Base-by-base conservation (phyloP, 2,329 filamentous ascomycete species). In the Whalleya microplaca region DNA sequence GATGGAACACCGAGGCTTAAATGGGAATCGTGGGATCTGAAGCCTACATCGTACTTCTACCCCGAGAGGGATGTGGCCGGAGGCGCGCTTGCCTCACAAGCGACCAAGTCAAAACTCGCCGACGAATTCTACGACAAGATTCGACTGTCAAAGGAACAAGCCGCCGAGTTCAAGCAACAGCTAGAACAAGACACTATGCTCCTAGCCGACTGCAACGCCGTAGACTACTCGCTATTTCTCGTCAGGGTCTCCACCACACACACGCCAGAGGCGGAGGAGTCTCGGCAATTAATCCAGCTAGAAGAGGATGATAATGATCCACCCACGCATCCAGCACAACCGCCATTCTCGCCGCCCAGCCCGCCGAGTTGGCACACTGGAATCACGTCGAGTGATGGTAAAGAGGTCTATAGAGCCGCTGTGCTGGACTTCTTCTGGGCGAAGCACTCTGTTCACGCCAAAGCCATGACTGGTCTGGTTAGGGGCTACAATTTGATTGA, bases 341-440 rank as follows among this genome's bases (percentile, higher is more conserved):
- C 73, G 2, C 71, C 75, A 0, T 71, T 73, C 16, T 59, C 70
- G 2, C 71, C 72, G 1, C 71, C 72, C 0, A 45, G 55, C 0
- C 72, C 73, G 2, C 72, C 73, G 77, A 73, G 73, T 5, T 92
- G 88, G 88, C 78, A 88, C 10, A 80, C 76, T 0, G 89, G 89
- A 0, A 66, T 91, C 0, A 63, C 72, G 0, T 88, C 86, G 9
- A 75, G 79, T 0, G 85, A 90, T 64, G 83, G 83, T 0, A 84
- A 84, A 63, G 88, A 86, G 78, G 75, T 86, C 12, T 92, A 90
- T 66, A 81, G 88, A 2, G 86, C 82, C 2, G 81, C 87, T 0
- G 73, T 92, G 14, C 76, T 92, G 32, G 89, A 92, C 71, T 92
- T 92, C 73, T 91, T 92, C 76, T 92, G 89, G 89, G 84, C 87